Base-by-base conservation (phyloP, 2,329 filamentous ascomycete genomes). In the Ophiocordyceps sinensis region DNA sequence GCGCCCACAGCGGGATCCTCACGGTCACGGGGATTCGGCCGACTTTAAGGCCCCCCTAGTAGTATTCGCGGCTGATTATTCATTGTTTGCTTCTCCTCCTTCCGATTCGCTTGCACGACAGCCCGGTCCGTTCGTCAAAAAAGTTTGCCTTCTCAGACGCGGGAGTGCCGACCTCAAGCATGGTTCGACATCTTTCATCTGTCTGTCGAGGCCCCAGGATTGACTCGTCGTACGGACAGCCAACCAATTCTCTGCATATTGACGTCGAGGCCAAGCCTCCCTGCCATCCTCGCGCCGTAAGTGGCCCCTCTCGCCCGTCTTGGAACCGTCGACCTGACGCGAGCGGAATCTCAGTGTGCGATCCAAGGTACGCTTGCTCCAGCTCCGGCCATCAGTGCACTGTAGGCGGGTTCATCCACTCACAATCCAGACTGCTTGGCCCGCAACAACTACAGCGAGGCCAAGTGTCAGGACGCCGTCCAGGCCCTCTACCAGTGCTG, bases 401-500 rank as follows among this genome's bases (percentile, higher is more conserved):
- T 9, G n/a, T 15, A 4, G 9, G 14, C 15, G 6, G 7, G 15
- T 6, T 35, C 32, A 35, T 10, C 23, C 23, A 17, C 13, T 10
- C 8, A 35, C n/a, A 7, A 14, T 4, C 2, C 13, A 94, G 86
- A 80, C 51, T 98, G 91, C 55, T 68, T 98, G 46, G 77, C 75
- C 37, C 89, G 79, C 61, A 88, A 88, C 59, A 78, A 77, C 41
- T 96, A 83, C 66, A 76, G 93, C 45, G 87, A 96, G 62, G 77
- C 77, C 36, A 93, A 79, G 55, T 98, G 91, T 61, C 75, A 82
- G 55, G 60, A 65, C 15, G 68, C 86, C 54, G 74, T 98, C 43
- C 80, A 89, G 57, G 85, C 86, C 3, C 67, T 98, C 21, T 98
- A 96, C 61, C 82, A 91, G 51, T 98, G 91, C 63, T 98, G 91